These are phyloP conservation scores for Xerocomellus amylosporus DNA, from an alignment of 768 basidiomycete genomes.

Conservation along the genomic window DNA sequence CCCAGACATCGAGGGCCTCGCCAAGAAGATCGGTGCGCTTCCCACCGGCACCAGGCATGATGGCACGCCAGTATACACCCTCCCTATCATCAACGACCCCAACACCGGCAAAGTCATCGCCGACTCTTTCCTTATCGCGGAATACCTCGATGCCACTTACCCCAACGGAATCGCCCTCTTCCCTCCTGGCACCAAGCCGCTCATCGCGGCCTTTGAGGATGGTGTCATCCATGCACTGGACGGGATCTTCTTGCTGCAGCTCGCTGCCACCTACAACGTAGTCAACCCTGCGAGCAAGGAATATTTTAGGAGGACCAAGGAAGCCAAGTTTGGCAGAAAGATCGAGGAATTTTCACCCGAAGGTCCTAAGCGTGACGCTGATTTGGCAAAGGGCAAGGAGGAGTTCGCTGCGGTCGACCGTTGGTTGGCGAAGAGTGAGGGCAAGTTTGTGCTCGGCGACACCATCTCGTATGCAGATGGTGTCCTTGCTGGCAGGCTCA, in stretches of 20 bases:
- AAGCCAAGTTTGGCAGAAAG: conserved; percentile 30
- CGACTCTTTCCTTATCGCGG: conserved; percentile 44
- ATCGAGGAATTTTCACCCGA: conserved; percentile 36
- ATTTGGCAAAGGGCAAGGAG: conserved; percentile 28
- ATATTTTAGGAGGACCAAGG: conserved; percentile 37
- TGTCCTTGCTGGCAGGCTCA: conserved; percentile 32
- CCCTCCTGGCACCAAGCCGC: conserved; percentile 37
- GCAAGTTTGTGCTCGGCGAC: conserved; percentile 36
- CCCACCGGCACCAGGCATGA: conserved; percentile 32
- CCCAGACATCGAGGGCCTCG: conserved; percentile 38
- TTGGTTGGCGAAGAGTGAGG: conserved; percentile 32
- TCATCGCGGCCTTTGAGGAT: conserved; percentile 40
- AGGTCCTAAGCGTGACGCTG: conserved; percentile 24
- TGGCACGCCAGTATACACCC: conserved; percentile 37
- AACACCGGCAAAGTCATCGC: conserved; percentile 33
- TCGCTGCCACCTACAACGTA: conserved; percentile 7
- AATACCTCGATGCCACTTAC: conserved; percentile 45
- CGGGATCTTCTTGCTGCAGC: conserved; percentile 13
- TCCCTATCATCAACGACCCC: conserved; percentile 43
- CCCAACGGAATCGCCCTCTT: conserved; percentile 39
- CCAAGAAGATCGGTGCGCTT: conserved; percentile 32
- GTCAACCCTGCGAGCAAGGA: conserved; percentile 29
- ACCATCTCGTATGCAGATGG: conserved; percentile 37
- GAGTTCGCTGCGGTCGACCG: conserved; percentile 25
- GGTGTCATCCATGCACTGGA: conserved; percentile 12